phyloP scores from a whole-genome alignment of 139 green algal genomes.

The Auxenochlorella protothecoides region DNA sequence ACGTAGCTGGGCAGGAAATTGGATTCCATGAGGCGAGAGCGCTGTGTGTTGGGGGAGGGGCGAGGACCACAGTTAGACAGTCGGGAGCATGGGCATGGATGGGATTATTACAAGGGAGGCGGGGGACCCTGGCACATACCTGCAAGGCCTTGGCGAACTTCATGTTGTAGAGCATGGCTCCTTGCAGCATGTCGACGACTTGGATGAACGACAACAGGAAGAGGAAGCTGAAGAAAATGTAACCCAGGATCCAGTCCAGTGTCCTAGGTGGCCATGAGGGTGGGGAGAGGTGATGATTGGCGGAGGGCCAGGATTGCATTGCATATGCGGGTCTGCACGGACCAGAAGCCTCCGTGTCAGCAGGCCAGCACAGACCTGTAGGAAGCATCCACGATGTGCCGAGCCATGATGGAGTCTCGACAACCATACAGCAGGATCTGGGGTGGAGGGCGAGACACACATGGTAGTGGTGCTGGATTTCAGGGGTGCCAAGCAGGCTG shows the following conservation, averaged over 20 bases:
- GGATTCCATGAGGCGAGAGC: slow-evolving; percentile 20
- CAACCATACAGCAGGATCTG: slow-evolving; percentile 23
- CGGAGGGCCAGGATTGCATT: no score
- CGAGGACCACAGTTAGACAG: no score
- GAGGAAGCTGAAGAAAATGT: slow-evolving; percentile 34
- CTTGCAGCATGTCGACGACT: slow-evolving; percentile 36
- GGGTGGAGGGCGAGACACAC: no score
- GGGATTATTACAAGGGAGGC: background rate
- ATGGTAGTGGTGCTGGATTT: no score
- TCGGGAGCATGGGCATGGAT: background rate
- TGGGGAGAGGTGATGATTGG: no score
- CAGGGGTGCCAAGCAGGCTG: no score
- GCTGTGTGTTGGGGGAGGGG: slow-evolving; percentile 1
- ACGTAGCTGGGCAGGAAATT: slow-evolving; percentile 29
- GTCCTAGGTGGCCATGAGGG: slow-evolving; percentile 1
- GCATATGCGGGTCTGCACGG: no score
- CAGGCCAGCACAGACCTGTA: slow-evolving; percentile 4
- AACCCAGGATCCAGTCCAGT: slow-evolving; percentile 39
- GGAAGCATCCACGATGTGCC: slow-evolving; percentile 23
- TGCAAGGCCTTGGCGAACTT: slow-evolving; percentile 35
- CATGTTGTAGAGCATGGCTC: slow-evolving; percentile 44
- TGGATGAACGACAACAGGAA: slow-evolving; percentile 48
- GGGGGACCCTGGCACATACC: background rate
- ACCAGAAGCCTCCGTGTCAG: no score
- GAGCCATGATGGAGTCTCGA: slow-evolving; percentile 9